Base-by-base conservation (phyloP, 148 eudicot genomes). In the Cornus controversa region DNA sequence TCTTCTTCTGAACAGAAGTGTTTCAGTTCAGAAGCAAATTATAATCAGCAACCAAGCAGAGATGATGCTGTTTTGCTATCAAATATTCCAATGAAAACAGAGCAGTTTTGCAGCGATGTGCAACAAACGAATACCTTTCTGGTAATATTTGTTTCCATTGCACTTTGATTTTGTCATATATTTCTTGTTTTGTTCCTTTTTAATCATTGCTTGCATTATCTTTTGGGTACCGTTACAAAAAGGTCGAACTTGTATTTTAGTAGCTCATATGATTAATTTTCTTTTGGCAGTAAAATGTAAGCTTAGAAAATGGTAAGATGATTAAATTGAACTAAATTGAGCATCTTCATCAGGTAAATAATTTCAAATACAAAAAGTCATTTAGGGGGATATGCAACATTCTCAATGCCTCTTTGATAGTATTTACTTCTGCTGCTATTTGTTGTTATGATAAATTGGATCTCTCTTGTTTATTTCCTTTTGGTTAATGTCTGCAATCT, bases 111-210 rank as follows among this genome's bases (percentile, higher is more conserved):
- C 66, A 76, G 73, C 71, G n/a, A 68, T 16, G 9, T 64, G 67
- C 80, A 76, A 45, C 34, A 27, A n/a, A 29, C 28, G 6, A 58
- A 67, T 75, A 79, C 73, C 65, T 24, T 23, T 54, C 73, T 71
- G 85, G 85, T 83, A 77, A 75, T 10, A 25, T 11, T 47, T 42
- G 31, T 47, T 70, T 42, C 57, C 1, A 70, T 0, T 47, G 73
- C 53, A 16, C 53, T 47, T 42, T 40, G 18, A 10, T 69, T 28
- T 69, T 40, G 27, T 69, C 23, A 40, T 67, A 3, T 6, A 67
- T 37, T 45, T 70, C 34, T 60, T 70, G n/a, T 9, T 8, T 25
- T 22, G 24, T 22, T 23, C 22, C 15, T 70, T 25, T 18, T 16
- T 9, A 25, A 10, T 25, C 24, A 29, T 20, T 31, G 10, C 47